Base-by-base conservation (phyloP, 2,329 filamentous ascomycete genomes). In the Fusarium luffae region DNA sequence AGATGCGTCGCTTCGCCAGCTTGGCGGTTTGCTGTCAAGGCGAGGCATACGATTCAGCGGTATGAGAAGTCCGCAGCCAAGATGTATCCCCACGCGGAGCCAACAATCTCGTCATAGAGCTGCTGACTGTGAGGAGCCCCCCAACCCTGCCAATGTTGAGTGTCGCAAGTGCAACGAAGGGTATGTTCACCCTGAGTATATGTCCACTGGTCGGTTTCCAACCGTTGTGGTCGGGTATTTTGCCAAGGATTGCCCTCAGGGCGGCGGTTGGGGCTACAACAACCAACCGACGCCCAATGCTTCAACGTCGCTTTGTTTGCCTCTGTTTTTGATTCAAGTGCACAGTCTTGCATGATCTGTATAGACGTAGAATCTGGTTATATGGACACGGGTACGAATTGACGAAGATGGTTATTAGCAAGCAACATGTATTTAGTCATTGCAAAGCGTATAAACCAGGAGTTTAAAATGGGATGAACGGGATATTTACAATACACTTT, bases 351-450 rank as follows among this genome's bases (percentile, higher is more conserved):
- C 13, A 8, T 3, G 13, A 2, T 5, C 16, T 7, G 3, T 41
- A 13, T 13, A 25, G 19, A 21, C 16, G 21, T 10, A 14, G 8
- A 40, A 37, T 40, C 12, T 40, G 37, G 11, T 28, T 27, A 37
- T 30, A 23, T 47, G 12, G n/a, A 46, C 21, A 62, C 25, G 16
- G 54, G 32, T 21, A 70, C 25, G 67, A 70, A 37, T 59, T 70
- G 46, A 70, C 37, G 58, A 70, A 30, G 21, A 32, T 23, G 43
- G 32, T 54, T 27, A 30, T 51, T 54, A 50, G 41, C 43, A 46
- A 48, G 63, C 40, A 46, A 21, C 34, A 50, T 28, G 6, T 54
- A 16, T 44, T 59, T 42, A 42, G 37, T 42, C 30, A 25, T 43
- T 19, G 27, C n/a, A 47, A 28, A 64, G 43, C 67, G 51, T 34